phyloP scores from a whole-genome alignment of 345 rosid genomes.

The Hypericum perforatum region DNA sequence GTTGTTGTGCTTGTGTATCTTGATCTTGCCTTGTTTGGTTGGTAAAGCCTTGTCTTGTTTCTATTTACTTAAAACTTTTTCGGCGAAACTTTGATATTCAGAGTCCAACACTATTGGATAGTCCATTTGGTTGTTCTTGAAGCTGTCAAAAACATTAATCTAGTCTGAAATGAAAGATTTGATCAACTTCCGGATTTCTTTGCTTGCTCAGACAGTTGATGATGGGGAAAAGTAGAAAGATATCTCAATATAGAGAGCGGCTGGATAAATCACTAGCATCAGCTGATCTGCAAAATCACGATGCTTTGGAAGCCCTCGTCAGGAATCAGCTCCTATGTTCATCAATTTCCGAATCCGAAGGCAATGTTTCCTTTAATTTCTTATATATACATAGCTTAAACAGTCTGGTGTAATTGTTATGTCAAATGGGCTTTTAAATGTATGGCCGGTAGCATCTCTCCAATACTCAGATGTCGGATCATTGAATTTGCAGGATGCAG shows the following conservation, averaged over 20 bases:
- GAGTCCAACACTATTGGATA: no score
- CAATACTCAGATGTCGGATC: conserved; percentile 7
- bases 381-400: neutral
- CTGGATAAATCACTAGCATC: conserved; percentile 65
- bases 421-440: conserved; percentile 1
- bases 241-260: conserved; percentile 59
- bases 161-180: no score
- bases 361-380: conserved; percentile 18
- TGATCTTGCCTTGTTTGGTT: no score
- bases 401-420: neutral
- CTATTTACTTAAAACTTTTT: no score
- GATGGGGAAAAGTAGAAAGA: conserved; percentile 44
- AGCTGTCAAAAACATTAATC: no score
- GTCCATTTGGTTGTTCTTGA: no score
- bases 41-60: no score
- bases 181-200: neutral
- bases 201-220: conserved; percentile 20
- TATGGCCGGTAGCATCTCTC: conserved; percentile 5
- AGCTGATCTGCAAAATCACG: conserved; percentile 46
- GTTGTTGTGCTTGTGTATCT: no score
- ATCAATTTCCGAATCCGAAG: conserved; percentile 33
- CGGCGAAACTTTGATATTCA: no score
- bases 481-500: conserved; percentile 34
- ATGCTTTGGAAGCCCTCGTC: conserved; percentile 44
- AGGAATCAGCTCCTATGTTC: conserved; percentile 44